These are phyloP conservation scores for Artemisia tridentata DNA, from an alignment of 129 eudicot genomes.

Conservation along the genomic window DNA sequence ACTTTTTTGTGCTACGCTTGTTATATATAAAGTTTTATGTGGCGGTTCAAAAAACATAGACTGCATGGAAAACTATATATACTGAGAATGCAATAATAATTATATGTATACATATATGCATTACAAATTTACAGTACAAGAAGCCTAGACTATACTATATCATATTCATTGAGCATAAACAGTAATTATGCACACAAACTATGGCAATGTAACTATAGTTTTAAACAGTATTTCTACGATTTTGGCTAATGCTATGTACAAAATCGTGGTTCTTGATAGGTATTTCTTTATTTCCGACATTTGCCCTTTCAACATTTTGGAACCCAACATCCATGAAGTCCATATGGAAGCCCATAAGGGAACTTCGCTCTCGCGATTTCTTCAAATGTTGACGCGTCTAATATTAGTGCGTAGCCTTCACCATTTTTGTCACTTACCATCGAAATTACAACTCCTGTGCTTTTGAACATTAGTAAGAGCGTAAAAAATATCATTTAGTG, in stretches of 20 bases:
- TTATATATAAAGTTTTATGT: too few species aligned
- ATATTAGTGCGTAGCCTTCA: constrained; percentile 73
- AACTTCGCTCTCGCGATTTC: constrained; percentile 98
- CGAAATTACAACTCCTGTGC: constrained; percentile 84
- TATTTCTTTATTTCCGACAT: not conserved
- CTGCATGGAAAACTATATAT: too few species aligned
- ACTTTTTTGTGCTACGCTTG: too few species aligned
- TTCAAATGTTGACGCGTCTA: constrained; percentile 77
- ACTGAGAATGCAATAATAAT: too few species aligned
- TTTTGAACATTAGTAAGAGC: not conserved
- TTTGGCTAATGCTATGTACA: not conserved
- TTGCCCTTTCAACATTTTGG: constrained; percentile 42
- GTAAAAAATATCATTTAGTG: not conserved
- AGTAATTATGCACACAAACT: constrained; percentile 21
- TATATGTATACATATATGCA: not conserved
- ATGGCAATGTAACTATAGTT: not conserved
- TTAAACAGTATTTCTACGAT: constrained; percentile 3
- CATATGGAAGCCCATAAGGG: constrained; percentile 98
- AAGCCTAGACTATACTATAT: constrained; percentile 8
- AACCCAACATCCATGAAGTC: constrained; percentile 98
- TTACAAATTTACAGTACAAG: constrained; percentile 8
- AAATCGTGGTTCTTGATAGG: not conserved
- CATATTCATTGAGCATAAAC: not conserved
- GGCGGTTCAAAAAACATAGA: too few species aligned
- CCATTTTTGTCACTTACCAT: constrained; percentile 83